Percentiles rank a stretch among this genome's conserved stretches.
Conservation (phyloP, 306 rosid species). For the Gleditsia sinensis region DNA sequence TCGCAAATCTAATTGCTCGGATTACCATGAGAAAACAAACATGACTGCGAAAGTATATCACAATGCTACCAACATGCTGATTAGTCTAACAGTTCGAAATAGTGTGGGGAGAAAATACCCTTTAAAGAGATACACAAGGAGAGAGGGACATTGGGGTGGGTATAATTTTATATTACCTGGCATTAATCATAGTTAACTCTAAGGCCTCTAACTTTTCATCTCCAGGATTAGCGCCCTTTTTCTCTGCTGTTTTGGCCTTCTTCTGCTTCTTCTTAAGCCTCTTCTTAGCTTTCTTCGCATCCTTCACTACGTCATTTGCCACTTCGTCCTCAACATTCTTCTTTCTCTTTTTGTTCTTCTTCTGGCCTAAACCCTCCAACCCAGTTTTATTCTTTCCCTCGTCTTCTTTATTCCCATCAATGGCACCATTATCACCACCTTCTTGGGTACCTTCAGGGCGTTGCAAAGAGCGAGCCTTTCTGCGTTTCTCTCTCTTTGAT, state of each 20-base stretch:
- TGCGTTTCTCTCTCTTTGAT: slow-evolving; percentile 77
- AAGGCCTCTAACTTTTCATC: slow-evolving; percentile 32
- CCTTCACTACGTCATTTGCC: slow-evolving; percentile 40
- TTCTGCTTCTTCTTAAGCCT: slow-evolving; percentile 39
- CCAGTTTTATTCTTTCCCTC: slow-evolving; percentile 36
- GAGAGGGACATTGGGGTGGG: neutral
- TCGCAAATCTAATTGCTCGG: neutral
- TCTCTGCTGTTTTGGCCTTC: slow-evolving; percentile 34
- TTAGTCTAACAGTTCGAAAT: neutral
- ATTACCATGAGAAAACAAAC: neutral
- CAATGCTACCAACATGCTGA: neutral
- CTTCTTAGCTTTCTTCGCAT: slow-evolving; percentile 28
- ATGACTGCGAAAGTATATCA: neutral
- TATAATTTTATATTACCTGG: slow-evolving; percentile 48
- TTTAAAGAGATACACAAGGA: neutral
- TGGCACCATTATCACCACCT: slow-evolving; percentile 3
- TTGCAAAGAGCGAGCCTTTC: slow-evolving; percentile 47
- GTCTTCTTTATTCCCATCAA: neutral
- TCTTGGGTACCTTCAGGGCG: slow-evolving; percentile 25
- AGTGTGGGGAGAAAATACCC: neutral
- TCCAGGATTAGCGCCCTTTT: slow-evolving; percentile 36
- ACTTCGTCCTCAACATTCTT: slow-evolving; percentile 39
- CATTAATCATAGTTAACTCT: slow-evolving; percentile 37
- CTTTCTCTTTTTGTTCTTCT: slow-evolving; percentile 44
- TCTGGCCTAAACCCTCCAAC: slow-evolving; percentile 29